Base-by-base conservation (phyloP, 139 green algal genomes). In the Gonium pectorale region DNA sequence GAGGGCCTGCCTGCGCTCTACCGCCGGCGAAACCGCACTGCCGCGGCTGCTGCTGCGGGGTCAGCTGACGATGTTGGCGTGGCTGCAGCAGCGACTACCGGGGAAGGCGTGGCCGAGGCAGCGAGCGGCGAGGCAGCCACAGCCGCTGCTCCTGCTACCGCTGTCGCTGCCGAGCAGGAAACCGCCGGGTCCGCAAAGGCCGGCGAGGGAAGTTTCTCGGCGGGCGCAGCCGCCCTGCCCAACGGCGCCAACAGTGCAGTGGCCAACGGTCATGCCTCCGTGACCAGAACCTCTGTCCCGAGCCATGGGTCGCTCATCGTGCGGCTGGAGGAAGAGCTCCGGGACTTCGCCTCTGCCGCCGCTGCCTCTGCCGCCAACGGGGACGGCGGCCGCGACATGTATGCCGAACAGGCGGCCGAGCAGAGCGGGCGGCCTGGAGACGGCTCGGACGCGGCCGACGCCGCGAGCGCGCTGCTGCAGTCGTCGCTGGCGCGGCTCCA, bases 1-100 rank as follows among this genome's bases (percentile, higher is more conserved):
- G 89, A 95, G 49, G 90, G 90, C 9, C 62, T 93, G 70, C 90
- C 90, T 11, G 41, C 87, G 7, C 70, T 67, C 6, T 83, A 88
- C 56, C 66, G 82, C 38, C 67, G 78, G 27, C 54, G 56, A 43
- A 75, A 73, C 49, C 66, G 70, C 41, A 41, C 77, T 71, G 70
- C 72, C 59, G 66, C 85, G 67, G 51, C 38, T 68, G 79, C 62
- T 62, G 60, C 44, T 41, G 71, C 67, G 56, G 72, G 33, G 44
- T 43, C 35, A 51, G 69, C 81, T 78, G 71, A 31, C 49, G 86
- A 49, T 67, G 54, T 62, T 52, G 2, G 59, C 15, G 43, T 63
- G 15, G 66, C 68, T 15, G 41, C 33, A 26, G 35, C 64, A 8
- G 64, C 33, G 2, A 29, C 64, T 26, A 15, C 37, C 11, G 64